These are phyloP conservation scores for Gentiana straminea DNA, from an alignment of 257 asterid genomes.

Conservation along the genomic window DNA sequence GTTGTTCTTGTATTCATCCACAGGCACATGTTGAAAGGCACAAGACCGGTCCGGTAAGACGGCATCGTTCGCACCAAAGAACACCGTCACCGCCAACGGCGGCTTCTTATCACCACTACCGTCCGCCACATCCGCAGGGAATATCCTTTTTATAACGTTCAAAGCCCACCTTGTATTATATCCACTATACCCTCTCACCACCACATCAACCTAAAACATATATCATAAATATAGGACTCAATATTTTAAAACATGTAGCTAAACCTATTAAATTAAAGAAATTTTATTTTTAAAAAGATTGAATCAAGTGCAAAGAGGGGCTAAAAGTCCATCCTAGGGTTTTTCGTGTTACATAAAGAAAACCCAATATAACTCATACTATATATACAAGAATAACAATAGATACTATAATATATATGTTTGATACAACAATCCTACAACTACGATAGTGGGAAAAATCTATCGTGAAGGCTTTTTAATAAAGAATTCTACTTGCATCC, in stretches of 20 bases:
- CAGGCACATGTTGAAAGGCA: slow-evolving; percentile 69
- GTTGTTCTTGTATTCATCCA: slow-evolving; percentile 59
- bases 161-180: slow-evolving; percentile 85
- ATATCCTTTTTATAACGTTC: slow-evolving; percentile 41
- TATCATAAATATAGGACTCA: not conserved
- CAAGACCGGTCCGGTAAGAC: slow-evolving; percentile 45
- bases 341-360: too few species aligned
- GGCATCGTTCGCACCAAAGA: slow-evolving; percentile 96
- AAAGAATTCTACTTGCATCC: too few species aligned
- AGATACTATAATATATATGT: too few species aligned
- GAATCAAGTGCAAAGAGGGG: too few species aligned
- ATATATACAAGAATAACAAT: too few species aligned
- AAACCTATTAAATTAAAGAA: too few species aligned
- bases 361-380: too few species aligned
- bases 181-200: slow-evolving; percentile 84
- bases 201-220: slow-evolving; percentile 59
- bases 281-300: too few species aligned
- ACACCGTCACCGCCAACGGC: slow-evolving; percentile 68
- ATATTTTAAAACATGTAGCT: not conserved
- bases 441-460: too few species aligned
- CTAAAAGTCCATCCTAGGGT: too few species aligned
- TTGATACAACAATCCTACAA: too few species aligned
- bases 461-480: too few species aligned
- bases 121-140: slow-evolving; percentile 23
- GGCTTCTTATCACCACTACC: slow-evolving; percentile 9